Percentiles rank a stretch among this genome's conserved stretches.
phyloP scores from a whole-genome alignment of 331 rosid species.

The Telfairia occidentalis region DNA sequence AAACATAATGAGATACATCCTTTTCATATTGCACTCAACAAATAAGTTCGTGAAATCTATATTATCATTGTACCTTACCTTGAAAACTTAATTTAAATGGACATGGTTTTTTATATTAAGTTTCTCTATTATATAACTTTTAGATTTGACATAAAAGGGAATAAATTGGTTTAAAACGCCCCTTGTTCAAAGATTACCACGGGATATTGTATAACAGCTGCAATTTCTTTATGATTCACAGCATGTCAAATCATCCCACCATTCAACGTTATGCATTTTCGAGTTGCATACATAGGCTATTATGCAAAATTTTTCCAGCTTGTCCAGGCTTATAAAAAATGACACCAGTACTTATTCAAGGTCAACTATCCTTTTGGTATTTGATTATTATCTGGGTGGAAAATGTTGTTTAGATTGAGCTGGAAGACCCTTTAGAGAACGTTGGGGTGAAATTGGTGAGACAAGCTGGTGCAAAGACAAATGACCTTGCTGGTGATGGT shows the following conservation, averaged over 20 bases:
- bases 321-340: neutral
- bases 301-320: neutral
- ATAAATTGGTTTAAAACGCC: neutral
- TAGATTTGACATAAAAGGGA: neutral
- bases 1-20: neutral
- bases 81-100: neutral
- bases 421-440: conserved; percentile 90
- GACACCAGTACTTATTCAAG: neutral
- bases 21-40: neutral
- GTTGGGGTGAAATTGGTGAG: conserved; percentile 92
- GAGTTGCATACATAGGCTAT: neutral
- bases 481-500: conserved; percentile 92
- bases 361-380: neutral
- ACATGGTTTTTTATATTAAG: neutral
- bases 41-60: neutral
- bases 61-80: neutral
- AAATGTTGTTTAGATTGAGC: conserved; percentile 44
- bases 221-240: neutral
- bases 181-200: neutral
- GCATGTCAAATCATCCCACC: neutral
- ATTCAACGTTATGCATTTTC: neutral
- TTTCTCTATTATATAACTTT: neutral
- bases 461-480: conserved; percentile 95
- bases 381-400: neutral
- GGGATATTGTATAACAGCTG: neutral